Conservation (phyloP, 2,329 filamentous ascomycete species). For the Sclerotinia minor region DNA sequence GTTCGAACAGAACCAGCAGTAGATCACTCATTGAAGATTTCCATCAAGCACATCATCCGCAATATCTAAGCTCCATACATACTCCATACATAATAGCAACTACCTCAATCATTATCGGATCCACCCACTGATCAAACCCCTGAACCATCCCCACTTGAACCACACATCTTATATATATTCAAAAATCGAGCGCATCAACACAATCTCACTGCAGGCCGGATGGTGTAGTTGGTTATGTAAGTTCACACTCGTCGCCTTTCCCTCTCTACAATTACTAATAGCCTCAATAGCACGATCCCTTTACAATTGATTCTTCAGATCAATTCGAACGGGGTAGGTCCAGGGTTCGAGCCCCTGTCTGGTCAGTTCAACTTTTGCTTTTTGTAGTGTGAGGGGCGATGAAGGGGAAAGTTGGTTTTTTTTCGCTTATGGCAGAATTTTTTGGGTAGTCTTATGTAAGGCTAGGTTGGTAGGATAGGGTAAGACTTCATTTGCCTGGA, state of each 20-base stretch:
- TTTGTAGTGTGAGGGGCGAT: neutral
- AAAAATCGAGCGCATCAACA: fast-evolving
- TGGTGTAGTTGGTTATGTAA: slow-evolving; percentile 20
- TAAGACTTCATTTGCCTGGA: too few species aligned
- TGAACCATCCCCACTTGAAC: neutral
- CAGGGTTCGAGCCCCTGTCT: slow-evolving; percentile 18
- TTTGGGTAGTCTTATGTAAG: neutral
- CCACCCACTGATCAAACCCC: neutral
- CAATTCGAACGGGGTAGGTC: neutral
- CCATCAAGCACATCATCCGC: too few species aligned
- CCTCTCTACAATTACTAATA: too few species aligned
- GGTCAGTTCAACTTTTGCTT: neutral
- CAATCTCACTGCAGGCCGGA: slow-evolving; percentile 1
- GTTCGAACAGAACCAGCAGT: too few species aligned
- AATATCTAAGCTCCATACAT: too few species aligned
- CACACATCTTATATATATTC: neutral
- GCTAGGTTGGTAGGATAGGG: too few species aligned
- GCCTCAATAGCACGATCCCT: neutral
- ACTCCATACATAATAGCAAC: neutral
- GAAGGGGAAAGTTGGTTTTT: neutral
- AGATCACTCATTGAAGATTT: too few species aligned
- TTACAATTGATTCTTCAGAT: neutral
- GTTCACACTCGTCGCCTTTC: too few species aligned
- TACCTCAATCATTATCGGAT: neutral
- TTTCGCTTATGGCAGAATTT: slow-evolving; percentile 3